A percentile compares a stretch with the other conserved stretches of the same genome.
Evolutionary conservation across 768 basidiomycete genomes (phyloP).

Genomic region (Trametes maxima): DNA sequence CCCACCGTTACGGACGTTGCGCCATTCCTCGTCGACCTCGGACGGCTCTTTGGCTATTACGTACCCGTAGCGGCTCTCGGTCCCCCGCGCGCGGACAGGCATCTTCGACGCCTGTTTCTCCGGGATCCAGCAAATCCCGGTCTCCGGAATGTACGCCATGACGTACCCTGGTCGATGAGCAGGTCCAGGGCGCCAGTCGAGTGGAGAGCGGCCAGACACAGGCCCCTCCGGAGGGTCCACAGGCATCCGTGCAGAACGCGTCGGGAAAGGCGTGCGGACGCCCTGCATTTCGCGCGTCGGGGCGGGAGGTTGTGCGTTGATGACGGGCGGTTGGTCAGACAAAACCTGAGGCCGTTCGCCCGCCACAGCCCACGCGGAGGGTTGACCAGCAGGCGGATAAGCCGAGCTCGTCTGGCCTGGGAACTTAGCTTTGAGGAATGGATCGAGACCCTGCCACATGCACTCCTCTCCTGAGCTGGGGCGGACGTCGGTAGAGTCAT

Average conservation of each 20-base stretch:
- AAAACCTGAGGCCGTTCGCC: too few relatives aligned
- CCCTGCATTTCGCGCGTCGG: not conserved
- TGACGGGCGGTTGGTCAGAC: too few relatives aligned
- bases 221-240: not conserved
- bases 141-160: not conserved
- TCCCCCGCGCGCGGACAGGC: conserved; percentile 6
- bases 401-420: not conserved
- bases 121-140: conserved; percentile 3
- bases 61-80: conserved; percentile 7
- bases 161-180: conserved; percentile 5
- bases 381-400: too few relatives aligned
- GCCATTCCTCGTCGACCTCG: conserved; percentile 12
- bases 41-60: conserved; percentile 18
- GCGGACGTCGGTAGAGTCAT: conserved; percentile 3
- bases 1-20: conserved; percentile 8
- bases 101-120: conserved; percentile 7
- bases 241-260: conserved; percentile 6
- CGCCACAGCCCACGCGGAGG: too few relatives aligned
- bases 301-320: not conserved
- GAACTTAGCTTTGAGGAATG: not conserved
- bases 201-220: not conserved
- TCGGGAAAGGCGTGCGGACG: not conserved
- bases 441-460: not conserved
- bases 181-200: conserved; percentile 2
- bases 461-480: not conserved